Base-by-base conservation (phyloP, 192 early-diverging fungal genomes). In the Dissophora globulifera region DNA sequence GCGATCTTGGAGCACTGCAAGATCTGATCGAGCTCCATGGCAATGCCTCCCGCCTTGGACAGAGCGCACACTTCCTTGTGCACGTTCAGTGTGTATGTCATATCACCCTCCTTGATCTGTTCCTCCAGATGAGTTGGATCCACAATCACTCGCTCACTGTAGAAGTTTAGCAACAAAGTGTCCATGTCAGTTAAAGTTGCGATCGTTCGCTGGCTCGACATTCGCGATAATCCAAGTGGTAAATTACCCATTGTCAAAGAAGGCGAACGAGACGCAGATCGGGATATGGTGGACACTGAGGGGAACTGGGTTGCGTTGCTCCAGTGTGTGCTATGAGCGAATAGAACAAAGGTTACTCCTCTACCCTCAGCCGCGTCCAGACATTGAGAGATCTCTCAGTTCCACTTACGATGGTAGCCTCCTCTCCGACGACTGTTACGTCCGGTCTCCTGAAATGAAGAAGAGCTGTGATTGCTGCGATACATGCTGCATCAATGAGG, bases 241-340 rank as follows among this genome's bases (percentile, higher is more conserved):
- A n/a, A n/a, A n/a, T n/a, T 83, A 92, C 90, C 90, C 93, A 9
- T 84, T 82, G 46, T 93, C 91, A 80, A 97, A 96, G 69, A 99
- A 94, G 2, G 86, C 94, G 84, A 99, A 98, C 33, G 96, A 88
- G 23, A 94, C 84, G 67, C 93, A 96, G 17, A 98, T 91, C 29
- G 98, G 98, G 54, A 94, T 92, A 80, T 99, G 96, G 64, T 98
- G 95, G 20, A 99, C 85, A 67, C 92, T 95, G 31, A 99, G 83
- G 7, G 98, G 95, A 30, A 99, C 96, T 22, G 94, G 96, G 54
- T 91, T 93, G 26, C 93, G 87, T 60, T 98, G 92, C 42, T 94
- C 91, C 5, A 91, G 66, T 41, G 92, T 78, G 67, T 98, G 96
- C 93, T 93, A 71, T 9, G 63, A 45, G 16, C n/a, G 26, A n/a